Evolutionary conservation across 495 filamentous ascomycete genomes (phyloP).

Genomic region (Entonaema liquescens): DNA sequence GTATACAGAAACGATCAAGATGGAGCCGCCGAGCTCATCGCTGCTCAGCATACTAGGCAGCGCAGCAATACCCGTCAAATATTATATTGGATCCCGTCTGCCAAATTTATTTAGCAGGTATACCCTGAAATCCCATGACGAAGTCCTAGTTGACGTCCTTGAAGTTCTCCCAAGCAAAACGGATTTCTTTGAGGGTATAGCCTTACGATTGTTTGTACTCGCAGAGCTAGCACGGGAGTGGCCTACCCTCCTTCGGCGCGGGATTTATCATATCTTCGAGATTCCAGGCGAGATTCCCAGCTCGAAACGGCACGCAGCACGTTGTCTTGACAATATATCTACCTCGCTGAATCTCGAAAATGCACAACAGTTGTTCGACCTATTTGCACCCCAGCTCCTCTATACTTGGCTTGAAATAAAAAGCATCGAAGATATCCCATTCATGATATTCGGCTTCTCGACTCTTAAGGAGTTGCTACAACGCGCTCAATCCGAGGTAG

Average conservation of each 20-base stretch:
- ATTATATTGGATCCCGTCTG: slow-evolving; percentile 70
- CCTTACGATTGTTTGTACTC: slow-evolving; percentile 79
- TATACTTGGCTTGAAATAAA: slow-evolving; percentile 85
- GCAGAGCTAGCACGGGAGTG: slow-evolving; percentile 77
- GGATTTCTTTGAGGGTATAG: slow-evolving; percentile 82
- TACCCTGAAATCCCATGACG: slow-evolving; percentile 79
- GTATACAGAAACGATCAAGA: slow-evolving; percentile 63
- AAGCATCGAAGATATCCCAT: slow-evolving; percentile 75
- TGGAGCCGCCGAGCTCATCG: slow-evolving; percentile 75
- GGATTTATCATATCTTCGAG: slow-evolving; percentile 93
- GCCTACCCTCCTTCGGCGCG: slow-evolving; percentile 81
- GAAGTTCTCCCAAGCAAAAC: slow-evolving; percentile 74
- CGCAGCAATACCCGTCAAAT: slow-evolving; percentile 77
- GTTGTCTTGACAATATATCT: slow-evolving; percentile 73
- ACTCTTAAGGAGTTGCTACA: slow-evolving; percentile 72
- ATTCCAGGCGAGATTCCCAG: slow-evolving; percentile 73
- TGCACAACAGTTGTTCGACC: slow-evolving; percentile 75
- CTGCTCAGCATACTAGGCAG: slow-evolving; percentile 75
- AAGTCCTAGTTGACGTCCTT: slow-evolving; percentile 80
- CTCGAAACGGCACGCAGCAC: slow-evolving; percentile 72
- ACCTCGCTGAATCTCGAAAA: slow-evolving; percentile 67
- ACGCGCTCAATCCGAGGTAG: slow-evolving; percentile 80
- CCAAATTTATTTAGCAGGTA: slow-evolving; percentile 82
- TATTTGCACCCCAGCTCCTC: slow-evolving; percentile 91
- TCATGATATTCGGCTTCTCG: slow-evolving; percentile 79